A percentile compares a stretch with the other conserved stretches of the same genome.
phyloP scores from a whole-genome alignment of 305 asterid genomes.

The Withania somnifera region DNA sequence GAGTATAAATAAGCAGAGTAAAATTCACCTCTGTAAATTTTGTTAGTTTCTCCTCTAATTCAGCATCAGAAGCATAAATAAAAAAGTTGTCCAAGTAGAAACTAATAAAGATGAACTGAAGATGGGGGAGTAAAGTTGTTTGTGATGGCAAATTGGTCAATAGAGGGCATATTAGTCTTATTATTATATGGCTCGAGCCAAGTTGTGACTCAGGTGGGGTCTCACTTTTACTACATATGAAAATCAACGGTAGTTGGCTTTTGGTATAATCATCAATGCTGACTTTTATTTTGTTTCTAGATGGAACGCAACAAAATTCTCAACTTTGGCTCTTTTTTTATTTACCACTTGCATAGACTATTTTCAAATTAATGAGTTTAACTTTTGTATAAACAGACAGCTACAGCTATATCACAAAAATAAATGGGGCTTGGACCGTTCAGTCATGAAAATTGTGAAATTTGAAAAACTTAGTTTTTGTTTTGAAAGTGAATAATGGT shows the following conservation, averaged over 20 bases:
- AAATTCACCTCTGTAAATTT: too few species aligned
- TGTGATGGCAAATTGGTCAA: not conserved
- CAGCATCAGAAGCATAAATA: too few species aligned
- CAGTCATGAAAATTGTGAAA: too few species aligned
- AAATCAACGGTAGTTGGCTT: constrained; percentile 7
- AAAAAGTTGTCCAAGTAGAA: too few species aligned
- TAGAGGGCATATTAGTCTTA: not conserved
- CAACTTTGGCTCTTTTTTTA: not conserved
- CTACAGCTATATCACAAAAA: not conserved
- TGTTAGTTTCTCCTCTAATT: too few species aligned
- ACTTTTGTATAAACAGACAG: not conserved
- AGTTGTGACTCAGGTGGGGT: constrained; percentile 9
- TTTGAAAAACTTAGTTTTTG: too few species aligned
- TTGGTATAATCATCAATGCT: constrained; percentile 12
- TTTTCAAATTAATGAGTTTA: not conserved
- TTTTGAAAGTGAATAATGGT: too few species aligned
- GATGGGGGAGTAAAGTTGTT: not conserved
- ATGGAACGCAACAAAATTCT: not conserved
- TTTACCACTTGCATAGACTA: not conserved
- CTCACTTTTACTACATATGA: not conserved
- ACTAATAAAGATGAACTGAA: not conserved
- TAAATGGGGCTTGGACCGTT: not conserved
- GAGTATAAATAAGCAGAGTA: too few species aligned
- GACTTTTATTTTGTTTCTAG: not conserved
- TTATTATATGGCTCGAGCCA: not conserved